Base-by-base conservation (phyloP, 805 yeast genomes). In the Teunomyces kruisii region DNA sequence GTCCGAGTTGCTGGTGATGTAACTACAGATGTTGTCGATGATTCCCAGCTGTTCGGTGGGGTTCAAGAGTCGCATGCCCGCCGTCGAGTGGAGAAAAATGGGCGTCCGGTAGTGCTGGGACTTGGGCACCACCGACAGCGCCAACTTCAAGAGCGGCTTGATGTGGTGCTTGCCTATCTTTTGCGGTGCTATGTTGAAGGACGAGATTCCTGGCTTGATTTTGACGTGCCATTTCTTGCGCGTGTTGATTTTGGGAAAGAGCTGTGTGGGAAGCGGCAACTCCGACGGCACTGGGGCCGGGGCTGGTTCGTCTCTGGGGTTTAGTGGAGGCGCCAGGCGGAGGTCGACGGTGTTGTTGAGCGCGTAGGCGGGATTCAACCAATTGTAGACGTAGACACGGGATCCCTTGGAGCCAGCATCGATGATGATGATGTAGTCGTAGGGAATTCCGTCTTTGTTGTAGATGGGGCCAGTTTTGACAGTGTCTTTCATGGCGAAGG, bases 361-460 rank as follows among this genome's bases (percentile, higher is more conserved):
- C 4, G 68, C 66, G 26, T 53, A 49, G 7, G 54, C 48, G 0
- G 79, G 71, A 42, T 76, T 74, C 33, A 68, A 58, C 81, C 82
- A 84, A 44, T 75, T 70, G 61, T 83, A 83, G 1, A 83, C 72
- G 52, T 71, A 80, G 0, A 83, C 86, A 14, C 88, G 58, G 0
- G 86, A 76, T 0, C 88, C 88, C 46, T 74, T 80, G 2, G 86
- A 80, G 0, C 88, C 88, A 1, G 86, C 79, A 58, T 83, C 88
- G 2, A 83, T 75, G 4, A 83, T 70, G 2, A 83, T 72, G 2
- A 82, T 75, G 56, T 81, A 83, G 57, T 83, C 81, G 47, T 76
- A 79, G 0, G 85, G 84, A 1, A 75, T 60, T 2, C 76, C 77
- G 1, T 70, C 58, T 2, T 58, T 53, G 42, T 75, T 72, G 24